Conservation (phyloP, 306 rosid genomes). For the Cajanus cajan region DNA sequence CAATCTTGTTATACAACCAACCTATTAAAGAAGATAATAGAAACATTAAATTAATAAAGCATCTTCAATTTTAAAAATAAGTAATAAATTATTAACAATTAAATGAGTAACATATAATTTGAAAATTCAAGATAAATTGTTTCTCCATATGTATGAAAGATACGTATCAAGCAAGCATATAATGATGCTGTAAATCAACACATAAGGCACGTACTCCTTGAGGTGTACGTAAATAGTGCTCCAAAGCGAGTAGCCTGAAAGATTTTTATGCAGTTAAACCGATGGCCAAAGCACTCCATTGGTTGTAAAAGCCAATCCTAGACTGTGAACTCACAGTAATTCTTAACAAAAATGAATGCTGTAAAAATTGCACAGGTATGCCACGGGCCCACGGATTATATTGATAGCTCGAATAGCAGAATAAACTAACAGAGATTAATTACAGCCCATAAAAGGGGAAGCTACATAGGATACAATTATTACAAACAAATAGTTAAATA, state of each 20-base stretch:
- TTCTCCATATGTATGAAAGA: background rate
- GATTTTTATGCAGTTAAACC: background rate
- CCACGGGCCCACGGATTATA: background rate
- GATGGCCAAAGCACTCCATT: background rate
- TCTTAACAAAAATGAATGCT: background rate
- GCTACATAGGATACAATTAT: background rate
- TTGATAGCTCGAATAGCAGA: background rate
- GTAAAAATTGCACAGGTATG: background rate
- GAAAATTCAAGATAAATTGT: constrained; percentile 15
- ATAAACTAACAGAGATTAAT: background rate
- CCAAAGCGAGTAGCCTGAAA: too few relatives aligned
- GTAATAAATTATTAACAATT: constrained; percentile 7
- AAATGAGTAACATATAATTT: constrained; percentile 14
- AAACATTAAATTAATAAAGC: constrained; percentile 20
- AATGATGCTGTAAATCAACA: background rate
- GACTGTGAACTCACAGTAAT: background rate
- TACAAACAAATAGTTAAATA: background rate
- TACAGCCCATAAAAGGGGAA: background rate
- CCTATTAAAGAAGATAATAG: constrained; percentile 50
- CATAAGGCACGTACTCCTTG: too few relatives aligned
- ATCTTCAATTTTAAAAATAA: constrained; percentile 13
- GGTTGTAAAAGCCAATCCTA: background rate
- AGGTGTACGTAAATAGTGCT: too few relatives aligned
- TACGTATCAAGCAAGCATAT: background rate
- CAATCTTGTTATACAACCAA: constrained; percentile 92